These are phyloP conservation scores for Acorus calamus DNA, from an alignment of 106 monocot species.

Conservation along the genomic window DNA sequence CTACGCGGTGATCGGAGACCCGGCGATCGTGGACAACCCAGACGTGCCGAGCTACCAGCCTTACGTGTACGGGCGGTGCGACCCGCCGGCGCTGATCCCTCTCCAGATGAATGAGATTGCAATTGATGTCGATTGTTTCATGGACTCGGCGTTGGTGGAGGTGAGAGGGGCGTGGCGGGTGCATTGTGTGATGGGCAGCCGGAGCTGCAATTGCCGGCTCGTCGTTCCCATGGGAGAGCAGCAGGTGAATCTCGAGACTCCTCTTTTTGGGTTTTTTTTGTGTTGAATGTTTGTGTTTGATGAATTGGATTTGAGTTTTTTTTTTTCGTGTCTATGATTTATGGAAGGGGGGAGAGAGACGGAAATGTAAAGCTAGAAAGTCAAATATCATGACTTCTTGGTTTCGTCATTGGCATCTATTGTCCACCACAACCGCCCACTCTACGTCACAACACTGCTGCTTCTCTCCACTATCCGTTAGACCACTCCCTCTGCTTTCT, in stretches of 20 bases:
- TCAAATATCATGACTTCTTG: too few relatives aligned
- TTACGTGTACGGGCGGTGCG: slow-evolving; percentile 71
- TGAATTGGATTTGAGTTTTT: too few relatives aligned
- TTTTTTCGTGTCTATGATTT: too few relatives aligned
- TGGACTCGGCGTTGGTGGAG: slow-evolving; percentile 50
- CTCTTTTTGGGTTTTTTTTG: too few relatives aligned
- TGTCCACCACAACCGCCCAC: too few relatives aligned
- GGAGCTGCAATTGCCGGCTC: slow-evolving; percentile 62
- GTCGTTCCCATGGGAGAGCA: slow-evolving; percentile 83
- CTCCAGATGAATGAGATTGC: slow-evolving; percentile 68
- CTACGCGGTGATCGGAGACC: slow-evolving; percentile 74
- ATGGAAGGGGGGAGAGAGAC: too few relatives aligned
- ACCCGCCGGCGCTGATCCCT: slow-evolving; percentile 90
- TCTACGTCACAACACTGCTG: too few relatives aligned
- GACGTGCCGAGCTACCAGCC: slow-evolving; percentile 98
- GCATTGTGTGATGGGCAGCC: slow-evolving; percentile 73
- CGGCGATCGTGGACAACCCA: slow-evolving; percentile 86
- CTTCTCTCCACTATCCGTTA: too few relatives aligned
- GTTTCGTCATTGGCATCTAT: too few relatives aligned
- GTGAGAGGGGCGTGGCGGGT: slow-evolving; percentile 72
- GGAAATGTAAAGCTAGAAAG: too few relatives aligned
- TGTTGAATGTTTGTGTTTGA: neutral
- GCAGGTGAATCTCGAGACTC: slow-evolving; percentile 18
- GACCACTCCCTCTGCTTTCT: too few relatives aligned
- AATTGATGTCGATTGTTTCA: slow-evolving; percentile 37